Evolutionary conservation across 345 rosid species (phyloP), one percentile per base, ranked within the genome.

Genomic region (Orychophragmus violaceus): DNA sequence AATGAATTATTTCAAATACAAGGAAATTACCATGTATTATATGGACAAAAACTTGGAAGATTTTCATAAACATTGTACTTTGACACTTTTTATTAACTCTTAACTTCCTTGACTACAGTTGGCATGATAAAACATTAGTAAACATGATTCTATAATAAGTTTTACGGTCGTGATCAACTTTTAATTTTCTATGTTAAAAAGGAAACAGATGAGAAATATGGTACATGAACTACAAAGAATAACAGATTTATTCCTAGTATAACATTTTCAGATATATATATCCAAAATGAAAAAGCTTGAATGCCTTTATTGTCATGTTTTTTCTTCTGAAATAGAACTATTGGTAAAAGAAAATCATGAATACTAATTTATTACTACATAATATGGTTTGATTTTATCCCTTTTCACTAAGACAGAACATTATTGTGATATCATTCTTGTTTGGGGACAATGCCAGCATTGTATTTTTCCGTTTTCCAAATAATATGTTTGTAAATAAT

Each of bases 101-200:
- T n/a, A 25, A 41, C 48, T 9, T 39, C 48, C 12, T 64, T 63
- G 64, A 71, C 59, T 63, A 36, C 33, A 62, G 36, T 49, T 71
- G 21, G 18, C 9, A n/a, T 46, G 17, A 46, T 4, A 2, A 30
- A 16, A 48, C 0, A 9, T 5, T 35, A 25, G 7, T 19, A 32
- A 9, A 21, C 8, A 61, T 53, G 22, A 33, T 56, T 41, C 9
- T 28, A 36, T 57, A 27, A 6, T 14, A 56, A 36, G 14, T 65
- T 44, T 64, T 59, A 28, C 2, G 8, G 64, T 54, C 64, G 10
- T 46, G n/a, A 18, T n/a, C 32, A 16, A 48, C 16, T 32, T 35
- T 59, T 69, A 27, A 16, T 30, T 36, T 44, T 35, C 57, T 69
- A 32, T 68, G 39, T 58, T 33, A 57, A 35, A 19, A 48, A 33